Percentiles rank a stretch among this genome's conserved stretches.
Conservation (phyloP, 768 basidiomycete species). For the Trametes sanguinea region DNA sequence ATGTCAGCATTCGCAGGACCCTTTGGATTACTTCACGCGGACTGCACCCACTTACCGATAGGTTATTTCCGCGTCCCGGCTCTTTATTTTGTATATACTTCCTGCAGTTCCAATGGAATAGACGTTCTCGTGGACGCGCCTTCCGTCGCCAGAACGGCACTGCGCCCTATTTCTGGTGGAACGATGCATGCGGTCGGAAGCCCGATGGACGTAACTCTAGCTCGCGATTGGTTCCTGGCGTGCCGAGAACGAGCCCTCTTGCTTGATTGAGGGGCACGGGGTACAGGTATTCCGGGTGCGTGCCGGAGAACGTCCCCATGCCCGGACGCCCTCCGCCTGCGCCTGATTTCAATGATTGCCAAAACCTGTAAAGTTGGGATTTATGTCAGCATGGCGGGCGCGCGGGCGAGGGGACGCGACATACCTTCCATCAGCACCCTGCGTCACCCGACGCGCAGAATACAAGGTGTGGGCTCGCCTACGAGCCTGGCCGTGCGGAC, state of each 20-base stretch:
- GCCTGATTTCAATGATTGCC: slow-evolving; percentile 17
- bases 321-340: slow-evolving; percentile 12
- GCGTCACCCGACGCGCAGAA: slow-evolving; percentile 14
- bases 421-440: slow-evolving; percentile 22
- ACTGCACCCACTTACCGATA: slow-evolving; percentile 15
- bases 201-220: slow-evolving; percentile 18
- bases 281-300: slow-evolving; percentile 5
- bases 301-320: slow-evolving; percentile 13
- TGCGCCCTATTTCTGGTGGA: slow-evolving; percentile 16
- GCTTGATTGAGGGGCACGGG: slow-evolving; percentile 18
- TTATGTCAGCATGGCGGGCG: slow-evolving; percentile 26
- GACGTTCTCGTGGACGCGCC: slow-evolving; percentile 16
- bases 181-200: slow-evolving; percentile 20
- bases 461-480: slow-evolving; percentile 17
- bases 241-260: slow-evolving; percentile 5
- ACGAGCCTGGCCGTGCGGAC: slow-evolving; percentile 4
- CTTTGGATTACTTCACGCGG: slow-evolving; percentile 1
- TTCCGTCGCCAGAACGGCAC: slow-evolving; percentile 16
- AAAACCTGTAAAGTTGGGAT: slow-evolving; percentile 21
- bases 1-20: slow-evolving; percentile 11
- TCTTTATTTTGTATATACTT: slow-evolving; percentile 30
- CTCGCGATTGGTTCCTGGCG: slow-evolving; percentile 18
- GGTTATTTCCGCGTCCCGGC: slow-evolving; percentile 30
- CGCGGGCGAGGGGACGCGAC: slow-evolving; percentile 10
- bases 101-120: slow-evolving; percentile 5